Evolutionary conservation across 2,329 filamentous ascomycete species (phyloP), one percentile per base, ranked within the genome.

Genomic region (Plectosphaerella plurivora): DNA sequence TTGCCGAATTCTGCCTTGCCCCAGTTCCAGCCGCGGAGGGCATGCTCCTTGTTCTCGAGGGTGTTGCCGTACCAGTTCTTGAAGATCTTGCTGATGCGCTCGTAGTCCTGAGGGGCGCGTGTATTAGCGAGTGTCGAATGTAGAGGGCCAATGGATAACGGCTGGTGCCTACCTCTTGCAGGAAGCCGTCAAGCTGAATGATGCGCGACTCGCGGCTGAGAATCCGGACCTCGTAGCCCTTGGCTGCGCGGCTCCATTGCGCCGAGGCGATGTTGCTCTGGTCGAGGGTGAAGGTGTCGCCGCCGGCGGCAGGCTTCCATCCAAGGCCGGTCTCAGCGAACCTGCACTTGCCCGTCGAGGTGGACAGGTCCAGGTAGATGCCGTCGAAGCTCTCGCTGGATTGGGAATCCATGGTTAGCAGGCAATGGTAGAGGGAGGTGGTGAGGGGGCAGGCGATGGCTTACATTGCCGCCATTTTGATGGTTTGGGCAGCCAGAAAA

Each of bases 1-100:
- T 97, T 96, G 56, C 88, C 87, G 68, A 99, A 96, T 64, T 99
- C 94, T 58, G 91, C 90, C 73, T 97, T 99, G 64, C 94, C 94
- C 95, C 94, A 99, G 70, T 99, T 99, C 94, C 94, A 99, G 52
- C 94, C 94, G 61, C 94, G 86, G 54, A 99, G 77, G 22, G 94
- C 91, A 70, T 97, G 94, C 72, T 99, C 94, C 70, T 90, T 91
- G 69, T 84, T 89, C 68, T 97, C 92, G 54, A 99, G 81, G 63
- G 86, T 91, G 64, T 94, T 88, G 73, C 91, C 94, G 73, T 97
- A 99, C 90, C 93, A 97, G 65, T 93, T 89, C 76, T 97, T 97
- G 81, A 99, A 97, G 60, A 94, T 84, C 69, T 96, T 97, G 73
- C 78, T 82, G 14, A 97, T 76, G 51, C 94, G 89, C 60, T 99